Conservation (phyloP, 2,329 filamentous ascomycete genomes). For the Aspergillus bombycis region DNA sequence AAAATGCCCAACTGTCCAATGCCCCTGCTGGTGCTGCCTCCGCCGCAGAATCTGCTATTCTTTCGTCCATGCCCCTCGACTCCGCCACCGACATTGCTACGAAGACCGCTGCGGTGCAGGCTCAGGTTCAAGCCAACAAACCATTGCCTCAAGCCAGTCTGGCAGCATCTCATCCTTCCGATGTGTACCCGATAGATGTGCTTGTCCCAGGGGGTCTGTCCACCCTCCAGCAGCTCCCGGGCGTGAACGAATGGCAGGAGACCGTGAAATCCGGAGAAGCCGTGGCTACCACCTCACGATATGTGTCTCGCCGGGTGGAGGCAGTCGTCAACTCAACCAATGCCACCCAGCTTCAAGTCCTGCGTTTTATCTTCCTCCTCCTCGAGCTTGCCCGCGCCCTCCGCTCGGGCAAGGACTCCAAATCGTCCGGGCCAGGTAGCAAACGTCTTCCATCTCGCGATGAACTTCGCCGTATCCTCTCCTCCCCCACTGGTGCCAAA, state of each 20-base stretch:
- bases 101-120: slow-evolving; percentile 41
- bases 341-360: slow-evolving; percentile 45
- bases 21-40: slow-evolving; percentile 38
- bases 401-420: slow-evolving; percentile 30
- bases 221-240: slow-evolving; percentile 47
- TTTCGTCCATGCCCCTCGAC: slow-evolving; percentile 45
- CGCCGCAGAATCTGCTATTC: slow-evolving; percentile 47
- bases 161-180: slow-evolving; percentile 45
- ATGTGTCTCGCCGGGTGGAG: slow-evolving; percentile 48
- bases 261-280: slow-evolving; percentile 38
- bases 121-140: slow-evolving; percentile 50
- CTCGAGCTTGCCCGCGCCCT: slow-evolving; percentile 46
- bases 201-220: slow-evolving; percentile 47
- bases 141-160: slow-evolving; percentile 49
- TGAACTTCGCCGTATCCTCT: slow-evolving; percentile 43
- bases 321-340: slow-evolving; percentile 43
- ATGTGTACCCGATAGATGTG: slow-evolving; percentile 49
- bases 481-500: slow-evolving; percentile 30
- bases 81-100: slow-evolving; percentile 33
- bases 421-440: slow-evolving; percentile 36
- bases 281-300: slow-evolving; percentile 46
- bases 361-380: slow-evolving; percentile 49
- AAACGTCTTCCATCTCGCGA: slow-evolving; percentile 45
- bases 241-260: slow-evolving; percentile 47
- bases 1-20: slow-evolving; percentile 51